These are phyloP conservation scores for Eruca vesicaria DNA, from an alignment of 441 rosid genomes.

Conservation along the genomic window DNA sequence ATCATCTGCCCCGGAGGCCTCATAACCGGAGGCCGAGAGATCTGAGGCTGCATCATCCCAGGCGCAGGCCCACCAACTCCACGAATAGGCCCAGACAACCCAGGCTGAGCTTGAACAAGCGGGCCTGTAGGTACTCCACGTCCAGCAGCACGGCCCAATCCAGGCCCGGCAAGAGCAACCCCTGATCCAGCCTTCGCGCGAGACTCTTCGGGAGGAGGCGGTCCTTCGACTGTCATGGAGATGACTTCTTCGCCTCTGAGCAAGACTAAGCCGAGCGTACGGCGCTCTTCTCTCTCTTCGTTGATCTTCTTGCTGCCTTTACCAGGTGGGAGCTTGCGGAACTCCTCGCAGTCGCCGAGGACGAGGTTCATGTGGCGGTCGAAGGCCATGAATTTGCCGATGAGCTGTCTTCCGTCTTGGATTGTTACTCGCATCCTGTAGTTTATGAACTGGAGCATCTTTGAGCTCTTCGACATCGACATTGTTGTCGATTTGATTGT, in stretches of 20 bases:
- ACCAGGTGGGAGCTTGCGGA: conserved; percentile 90
- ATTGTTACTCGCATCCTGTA: conserved; percentile 98
- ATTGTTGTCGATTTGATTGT: conserved; percentile 32
- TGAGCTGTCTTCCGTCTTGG: conserved; percentile 95
- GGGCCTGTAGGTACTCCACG: conserved; percentile 94
- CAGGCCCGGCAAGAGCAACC: conserved; percentile 73
- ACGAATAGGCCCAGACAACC: conserved; percentile 89
- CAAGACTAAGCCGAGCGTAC: conserved; percentile 91
- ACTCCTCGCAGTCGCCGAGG: conserved; percentile 98
- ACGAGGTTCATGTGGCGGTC: conserved; percentile 99
- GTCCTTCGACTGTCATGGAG: conserved; percentile 97
- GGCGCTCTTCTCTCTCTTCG: conserved; percentile 90
- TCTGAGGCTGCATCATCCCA: conserved; percentile 98
- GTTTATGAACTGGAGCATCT: conserved; percentile 97
- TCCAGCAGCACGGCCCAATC: conserved; percentile 93
- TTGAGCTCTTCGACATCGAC: conserved; percentile 99
- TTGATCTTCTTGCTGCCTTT: conserved; percentile 82
- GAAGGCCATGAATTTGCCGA: conserved; percentile 98
- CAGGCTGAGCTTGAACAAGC: conserved; percentile 94
- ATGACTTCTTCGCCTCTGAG: conserved; percentile 96
- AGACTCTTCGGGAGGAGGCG: conserved; percentile 96
- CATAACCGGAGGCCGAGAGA: conserved; percentile 73
- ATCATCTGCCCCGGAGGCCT: conserved; percentile 83
- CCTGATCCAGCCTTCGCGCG: conserved; percentile 79
- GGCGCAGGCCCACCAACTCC: conserved; percentile 97